Conservation (phyloP, 1,284 basidiomycete species). For the Lentinula novae-zelandiae region DNA sequence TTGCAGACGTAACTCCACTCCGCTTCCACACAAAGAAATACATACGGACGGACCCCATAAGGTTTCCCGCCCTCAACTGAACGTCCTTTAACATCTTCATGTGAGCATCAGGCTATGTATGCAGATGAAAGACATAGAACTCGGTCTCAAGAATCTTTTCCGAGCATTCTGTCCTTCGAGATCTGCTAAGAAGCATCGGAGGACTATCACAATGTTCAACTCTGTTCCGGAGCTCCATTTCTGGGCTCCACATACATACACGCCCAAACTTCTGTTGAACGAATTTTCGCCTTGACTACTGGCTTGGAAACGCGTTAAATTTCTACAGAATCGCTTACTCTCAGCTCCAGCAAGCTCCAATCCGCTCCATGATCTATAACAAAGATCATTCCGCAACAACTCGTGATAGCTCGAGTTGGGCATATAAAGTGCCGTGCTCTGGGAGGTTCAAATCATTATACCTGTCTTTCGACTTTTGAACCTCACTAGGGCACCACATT, state of each 20-base stretch:
- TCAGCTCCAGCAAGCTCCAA: background rate
- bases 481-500: slow-evolving; percentile 2
- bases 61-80: too few species aligned
- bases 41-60: too few species aligned
- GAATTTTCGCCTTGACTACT: background rate
- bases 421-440: background rate
- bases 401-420: background rate
- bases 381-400: background rate
- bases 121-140: background rate
- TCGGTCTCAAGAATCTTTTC: background rate
- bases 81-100: too few species aligned
- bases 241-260: background rate
- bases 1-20: too few species aligned
- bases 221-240: background rate
- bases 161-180: background rate
- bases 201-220: background rate
- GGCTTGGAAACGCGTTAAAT: background rate
- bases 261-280: background rate
- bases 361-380: background rate
- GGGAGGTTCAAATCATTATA: background rate
- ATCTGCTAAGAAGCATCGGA: background rate
- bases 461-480: background rate
- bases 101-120: too few species aligned
- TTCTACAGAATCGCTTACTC: background rate
- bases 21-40: too few species aligned